Conservation (phyloP, 768 basidiomycete genomes). For the Boletus bicolor region DNA sequence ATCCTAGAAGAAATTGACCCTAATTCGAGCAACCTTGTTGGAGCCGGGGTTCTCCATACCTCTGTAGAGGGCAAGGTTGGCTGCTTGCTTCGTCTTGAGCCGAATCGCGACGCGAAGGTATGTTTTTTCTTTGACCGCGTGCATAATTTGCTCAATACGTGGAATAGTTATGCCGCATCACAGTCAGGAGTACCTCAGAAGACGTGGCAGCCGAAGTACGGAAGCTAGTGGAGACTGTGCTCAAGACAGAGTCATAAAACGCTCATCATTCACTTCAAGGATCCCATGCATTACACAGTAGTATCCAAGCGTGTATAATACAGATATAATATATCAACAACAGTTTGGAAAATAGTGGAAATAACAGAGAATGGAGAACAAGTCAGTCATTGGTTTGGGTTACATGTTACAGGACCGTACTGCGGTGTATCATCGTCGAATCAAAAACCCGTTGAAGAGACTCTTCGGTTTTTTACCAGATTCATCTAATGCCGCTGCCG, state of each 20-base stretch:
- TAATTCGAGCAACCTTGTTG: constrained; percentile 90
- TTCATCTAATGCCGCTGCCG: constrained; percentile 16
- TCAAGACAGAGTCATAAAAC: constrained; percentile 29
- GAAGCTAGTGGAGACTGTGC: constrained; percentile 42
- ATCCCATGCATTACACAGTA: constrained; percentile 6
- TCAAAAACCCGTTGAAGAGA: constrained; percentile 41
- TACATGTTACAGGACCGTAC: background rate
- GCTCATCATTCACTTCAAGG: background rate
- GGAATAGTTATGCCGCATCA: constrained; percentile 81
- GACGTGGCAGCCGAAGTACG: constrained; percentile 74
- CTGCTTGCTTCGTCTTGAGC: constrained; percentile 88
- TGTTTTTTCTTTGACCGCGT: constrained; percentile 13
- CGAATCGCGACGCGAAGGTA: constrained; percentile 94
- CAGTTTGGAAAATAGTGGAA: constrained; percentile 8
- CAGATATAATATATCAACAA: constrained; percentile 21
- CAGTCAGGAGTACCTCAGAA: constrained; percentile 93
- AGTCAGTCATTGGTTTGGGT: background rate
- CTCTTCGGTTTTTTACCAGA: constrained; percentile 33
- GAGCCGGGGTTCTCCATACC: constrained; percentile 94
- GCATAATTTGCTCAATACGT: background rate
- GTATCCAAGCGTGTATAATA: constrained; percentile 23
- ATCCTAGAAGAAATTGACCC: constrained; percentile 85
- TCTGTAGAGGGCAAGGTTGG: constrained; percentile 92
- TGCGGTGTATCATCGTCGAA: constrained; percentile 31
- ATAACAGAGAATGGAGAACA: background rate